Percentiles rank a stretch among this genome's conserved stretches.
Evolutionary conservation across 495 filamentous ascomycete genomes (phyloP).

Genomic region (Geopyxis carbonaria): DNA sequence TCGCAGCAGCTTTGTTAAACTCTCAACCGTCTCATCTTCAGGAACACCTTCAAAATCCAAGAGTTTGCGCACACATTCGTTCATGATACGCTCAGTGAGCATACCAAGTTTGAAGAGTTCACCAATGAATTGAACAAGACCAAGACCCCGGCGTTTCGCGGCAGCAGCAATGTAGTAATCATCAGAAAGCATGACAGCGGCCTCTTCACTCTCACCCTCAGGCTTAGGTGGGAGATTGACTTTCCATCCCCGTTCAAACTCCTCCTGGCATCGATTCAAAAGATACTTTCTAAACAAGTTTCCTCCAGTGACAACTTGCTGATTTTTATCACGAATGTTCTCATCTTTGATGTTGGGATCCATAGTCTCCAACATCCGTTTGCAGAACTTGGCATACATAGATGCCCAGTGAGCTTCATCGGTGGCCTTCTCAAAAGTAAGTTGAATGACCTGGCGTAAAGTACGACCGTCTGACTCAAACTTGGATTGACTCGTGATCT

Average conservation of each 20-base stretch:
- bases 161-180: slow-evolving; percentile 94
- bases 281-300: slow-evolving; percentile 95
- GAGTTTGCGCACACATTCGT: slow-evolving; percentile 92
- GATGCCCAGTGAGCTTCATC: slow-evolving; percentile 98
- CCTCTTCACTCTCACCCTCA: slow-evolving; percentile 57
- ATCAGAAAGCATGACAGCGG: slow-evolving; percentile 67
- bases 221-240: slow-evolving; percentile 65
- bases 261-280: slow-evolving; percentile 94
- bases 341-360: slow-evolving; percentile 90
- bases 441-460: slow-evolving; percentile 90
- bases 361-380: slow-evolving; percentile 91
- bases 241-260: slow-evolving; percentile 98
- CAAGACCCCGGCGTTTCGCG: slow-evolving; percentile 89
- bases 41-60: slow-evolving; percentile 88
- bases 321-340: slow-evolving; percentile 69
- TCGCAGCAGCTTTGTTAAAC: slow-evolving; percentile 73
- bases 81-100: slow-evolving; percentile 99
- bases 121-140: slow-evolving; percentile 97
- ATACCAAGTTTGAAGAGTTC: slow-evolving; percentile 97
- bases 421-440: slow-evolving; percentile 97
- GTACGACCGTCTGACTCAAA: slow-evolving; percentile 88
- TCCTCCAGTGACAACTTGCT: slow-evolving; percentile 75
- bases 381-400: slow-evolving; percentile 98
- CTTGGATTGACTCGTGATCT: slow-evolving; percentile 87
- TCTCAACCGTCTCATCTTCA: slow-evolving; percentile 92